Conservation (phyloP, 31 red algal genomes). For the Porphyra umbilicalis region DNA sequence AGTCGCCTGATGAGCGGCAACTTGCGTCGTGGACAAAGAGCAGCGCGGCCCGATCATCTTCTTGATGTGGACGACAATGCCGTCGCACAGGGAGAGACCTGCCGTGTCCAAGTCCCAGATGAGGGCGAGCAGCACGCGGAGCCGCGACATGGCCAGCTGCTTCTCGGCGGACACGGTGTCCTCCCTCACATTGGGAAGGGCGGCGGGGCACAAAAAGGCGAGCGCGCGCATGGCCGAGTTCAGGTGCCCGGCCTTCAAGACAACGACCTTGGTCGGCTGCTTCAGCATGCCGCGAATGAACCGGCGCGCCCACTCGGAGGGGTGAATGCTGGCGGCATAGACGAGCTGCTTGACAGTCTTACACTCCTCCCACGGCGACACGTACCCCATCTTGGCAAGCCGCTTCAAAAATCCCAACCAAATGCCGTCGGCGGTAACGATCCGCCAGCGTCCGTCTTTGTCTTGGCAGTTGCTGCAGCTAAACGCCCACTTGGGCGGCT, state of each 20-base stretch:
- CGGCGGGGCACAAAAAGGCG: not conserved
- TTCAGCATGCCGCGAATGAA: not conserved
- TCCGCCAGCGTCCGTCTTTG: not conserved
- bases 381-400: not conserved
- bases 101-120: not conserved
- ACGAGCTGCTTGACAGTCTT: not conserved
- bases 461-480: not conserved
- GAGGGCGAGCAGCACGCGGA: not conserved
- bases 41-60: not conserved
- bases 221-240: not conserved
- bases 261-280: not conserved
- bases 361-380: not conserved
- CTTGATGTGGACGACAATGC: not conserved
- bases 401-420: not conserved
- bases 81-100: not conserved
- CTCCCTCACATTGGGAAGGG: not conserved
- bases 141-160: not conserved
- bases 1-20: no score
- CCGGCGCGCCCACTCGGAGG: not conserved
- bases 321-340: not conserved
- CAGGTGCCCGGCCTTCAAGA: not conserved
- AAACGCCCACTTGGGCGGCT: not conserved
- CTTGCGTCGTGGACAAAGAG: not conserved
- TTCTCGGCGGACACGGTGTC: not conserved
- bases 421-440: not conserved